Conservation (phyloP, 1,284 basidiomycete genomes). For the Gomphus bonarii region DNA sequence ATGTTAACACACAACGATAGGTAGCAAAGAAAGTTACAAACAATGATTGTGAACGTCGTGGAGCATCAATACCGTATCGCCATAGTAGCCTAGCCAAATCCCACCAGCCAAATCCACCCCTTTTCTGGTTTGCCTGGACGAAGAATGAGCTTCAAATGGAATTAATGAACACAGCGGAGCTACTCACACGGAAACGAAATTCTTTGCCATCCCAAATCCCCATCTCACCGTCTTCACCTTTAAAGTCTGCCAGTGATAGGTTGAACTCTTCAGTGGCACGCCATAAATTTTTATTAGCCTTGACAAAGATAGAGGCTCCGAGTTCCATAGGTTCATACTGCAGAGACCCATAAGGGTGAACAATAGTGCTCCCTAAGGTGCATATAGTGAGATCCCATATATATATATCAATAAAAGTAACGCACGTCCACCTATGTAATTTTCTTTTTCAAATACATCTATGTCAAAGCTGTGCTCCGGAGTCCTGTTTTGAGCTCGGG, state of each 20-base stretch:
- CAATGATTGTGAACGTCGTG: constrained; percentile 48
- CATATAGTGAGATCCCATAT: background rate
- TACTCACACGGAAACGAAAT: constrained; percentile 55
- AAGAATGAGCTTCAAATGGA: background rate
- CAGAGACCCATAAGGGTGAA: constrained; percentile 67
- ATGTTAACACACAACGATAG: background rate
- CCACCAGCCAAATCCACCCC: constrained; percentile 46
- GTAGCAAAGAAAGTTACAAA: constrained; percentile 23
- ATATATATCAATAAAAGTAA: constrained; percentile 17
- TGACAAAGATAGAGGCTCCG: constrained; percentile 85
- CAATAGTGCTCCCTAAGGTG: constrained; percentile 55
- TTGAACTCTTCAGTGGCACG: constrained; percentile 76
- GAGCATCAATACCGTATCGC: constrained; percentile 74
- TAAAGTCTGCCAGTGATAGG: constrained; percentile 47
- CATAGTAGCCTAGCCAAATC: constrained; percentile 62
- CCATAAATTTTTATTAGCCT: constrained; percentile 74
- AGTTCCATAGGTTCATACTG: constrained; percentile 61
- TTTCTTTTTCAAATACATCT: constrained; percentile 72
- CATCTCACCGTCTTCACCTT: constrained; percentile 38
- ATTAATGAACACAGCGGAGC: background rate
- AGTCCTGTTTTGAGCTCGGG: constrained; percentile 59
- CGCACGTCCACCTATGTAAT: constrained; percentile 78
- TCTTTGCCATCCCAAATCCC: constrained; percentile 81
- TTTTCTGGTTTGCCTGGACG: constrained; percentile 12
- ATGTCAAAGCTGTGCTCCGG: constrained; percentile 51